A percentile compares a stretch with the other conserved stretches of the same genome.
These are phyloP conservation scores for Fusarium scirpi DNA, from an alignment of 2,329 filamentous ascomycete genomes.

Conservation along the genomic window DNA sequence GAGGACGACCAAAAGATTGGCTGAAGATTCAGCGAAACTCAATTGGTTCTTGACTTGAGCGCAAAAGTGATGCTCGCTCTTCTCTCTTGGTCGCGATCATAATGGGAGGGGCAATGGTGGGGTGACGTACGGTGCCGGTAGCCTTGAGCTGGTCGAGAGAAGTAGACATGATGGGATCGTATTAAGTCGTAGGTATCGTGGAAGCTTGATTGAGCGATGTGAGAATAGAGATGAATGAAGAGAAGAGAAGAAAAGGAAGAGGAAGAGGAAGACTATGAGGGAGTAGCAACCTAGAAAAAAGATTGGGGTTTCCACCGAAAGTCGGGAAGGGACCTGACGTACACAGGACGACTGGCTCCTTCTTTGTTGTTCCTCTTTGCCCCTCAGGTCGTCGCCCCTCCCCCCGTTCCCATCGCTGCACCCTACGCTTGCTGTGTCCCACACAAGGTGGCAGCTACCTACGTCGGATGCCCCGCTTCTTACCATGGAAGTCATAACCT, in stretches of 20 bases:
- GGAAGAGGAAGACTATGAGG: conserved; percentile 16
- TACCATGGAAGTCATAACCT: conserved; percentile 28
- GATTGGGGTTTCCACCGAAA: conserved; percentile 38
- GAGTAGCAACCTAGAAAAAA: conserved; percentile 31
- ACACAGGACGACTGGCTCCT: conserved; percentile 36
- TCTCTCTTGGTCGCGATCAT: conserved; percentile 26
- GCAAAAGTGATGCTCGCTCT: conserved; percentile 9
- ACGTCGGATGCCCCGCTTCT: conserved; percentile 26
- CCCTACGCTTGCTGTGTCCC: conserved; percentile 13
- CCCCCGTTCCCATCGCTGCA: conserved; percentile 29
- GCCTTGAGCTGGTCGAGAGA: conserved; percentile 98
- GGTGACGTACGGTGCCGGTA: conserved; percentile 86
- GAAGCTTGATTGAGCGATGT: conserved; percentile 26
- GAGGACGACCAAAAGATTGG: neutral
- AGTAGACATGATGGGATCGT: conserved; percentile 73
- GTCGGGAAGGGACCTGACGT: conserved; percentile 42
- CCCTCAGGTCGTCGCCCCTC: conserved; percentile 37
- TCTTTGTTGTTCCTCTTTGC: conserved; percentile 36
- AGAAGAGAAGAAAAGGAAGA: neutral
- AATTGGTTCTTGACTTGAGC: conserved; percentile 4
- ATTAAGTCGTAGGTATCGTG: conserved; percentile 25
- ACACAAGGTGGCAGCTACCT: conserved; percentile 12
- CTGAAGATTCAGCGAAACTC: neutral
- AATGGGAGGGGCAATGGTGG: conserved; percentile 50
- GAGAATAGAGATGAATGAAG: conserved; percentile 27